phyloP scores from a whole-genome alignment of 495 filamentous ascomycete genomes.

The Staphylotrichum longicolle region DNA sequence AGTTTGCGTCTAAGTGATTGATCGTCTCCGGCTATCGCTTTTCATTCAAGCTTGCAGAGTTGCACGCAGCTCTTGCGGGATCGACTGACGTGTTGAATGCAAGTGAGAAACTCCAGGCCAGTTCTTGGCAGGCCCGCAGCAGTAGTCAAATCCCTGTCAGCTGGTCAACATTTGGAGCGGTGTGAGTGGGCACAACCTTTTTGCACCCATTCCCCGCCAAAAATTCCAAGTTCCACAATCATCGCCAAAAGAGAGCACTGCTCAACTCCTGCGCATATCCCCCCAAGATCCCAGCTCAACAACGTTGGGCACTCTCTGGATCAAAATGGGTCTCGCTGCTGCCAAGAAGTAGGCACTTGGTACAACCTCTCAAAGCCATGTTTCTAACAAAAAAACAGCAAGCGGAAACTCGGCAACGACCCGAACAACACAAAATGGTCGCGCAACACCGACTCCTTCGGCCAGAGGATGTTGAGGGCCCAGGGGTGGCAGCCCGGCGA shows the following conservation, averaged over 20 bases:
- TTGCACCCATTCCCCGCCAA: conserved; percentile 31
- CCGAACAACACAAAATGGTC: conserved; percentile 94
- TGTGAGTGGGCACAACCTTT: conserved; percentile 24
- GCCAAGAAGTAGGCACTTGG: conserved; percentile 60
- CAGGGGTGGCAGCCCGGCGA: conserved; percentile 89
- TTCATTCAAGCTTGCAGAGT: conserved; percentile 13
- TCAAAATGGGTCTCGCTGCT: conserved; percentile 69
- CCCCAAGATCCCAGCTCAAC: conserved; percentile 21
- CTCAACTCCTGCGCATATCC: not conserved
- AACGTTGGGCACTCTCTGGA: conserved; percentile 16
- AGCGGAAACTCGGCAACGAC: conserved; percentile 77
- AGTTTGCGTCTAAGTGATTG: not conserved
- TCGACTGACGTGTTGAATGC: not conserved
- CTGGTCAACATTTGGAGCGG: conserved; percentile 21
- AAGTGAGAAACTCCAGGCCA: not conserved
- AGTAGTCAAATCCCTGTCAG: conserved; percentile 3
- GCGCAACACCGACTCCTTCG: conserved; percentile 74
- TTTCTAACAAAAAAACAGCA: conserved; percentile 50
- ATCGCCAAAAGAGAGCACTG: not conserved
- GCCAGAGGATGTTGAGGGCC: conserved; percentile 77
- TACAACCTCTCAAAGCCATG: not conserved
- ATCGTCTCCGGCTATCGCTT: not conserved
- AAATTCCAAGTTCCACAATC: conserved; percentile 20
- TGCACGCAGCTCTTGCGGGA: too few relatives aligned
- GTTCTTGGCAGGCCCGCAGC: conserved; percentile 6